Evolutionary conservation across 139 green algal genomes (phyloP), one percentile per base, ranked within the genome.

Genomic region (Picochlorum sp.): DNA sequence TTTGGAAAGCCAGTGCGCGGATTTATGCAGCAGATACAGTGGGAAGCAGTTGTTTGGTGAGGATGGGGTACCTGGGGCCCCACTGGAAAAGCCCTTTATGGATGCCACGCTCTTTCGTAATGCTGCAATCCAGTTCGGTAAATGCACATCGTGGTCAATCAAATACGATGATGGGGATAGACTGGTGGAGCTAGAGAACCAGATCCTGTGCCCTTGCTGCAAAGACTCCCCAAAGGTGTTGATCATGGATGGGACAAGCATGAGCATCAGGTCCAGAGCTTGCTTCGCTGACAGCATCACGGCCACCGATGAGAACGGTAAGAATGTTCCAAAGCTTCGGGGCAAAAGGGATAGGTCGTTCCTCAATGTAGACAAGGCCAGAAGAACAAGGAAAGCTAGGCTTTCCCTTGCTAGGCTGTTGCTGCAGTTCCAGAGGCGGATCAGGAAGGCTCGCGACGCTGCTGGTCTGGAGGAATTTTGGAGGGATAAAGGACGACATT

Each of bases 231-330:
- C 45, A 23, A 51, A 51, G 16, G 45, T 51, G 15, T 1, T 51
- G 45, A 51, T 51, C 16, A 51, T 51, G 45, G 45, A 51, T 51
- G 45, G 45, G 45, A 51, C 45, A 51, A 23, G 15, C 45, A 51
- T 51, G 45, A 23, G 45, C 16, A 51, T 51, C 45, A 51, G 16
- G 45, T 51, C 45, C 45, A 51, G 45, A 23, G 45, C 45, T 23
- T 51, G 45, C 45, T 51, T 51, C 16, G 45, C 45, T 1, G 15
- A 51, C 15, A 51, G 45, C 45, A 51, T 51, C 15, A 51, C 45
- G 45, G 45, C 32, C 32, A 51, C 15, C 45, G 15, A 51, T 18
- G 45, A 51, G 21, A 51, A 51, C 15, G 45, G 16, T 2, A 51
- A 51, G 45, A 51, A 1, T 51, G 45, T 51, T 51, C 45, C 45